Base-by-base conservation (phyloP, 345 rosid genomes). In the Litchi chinensis region DNA sequence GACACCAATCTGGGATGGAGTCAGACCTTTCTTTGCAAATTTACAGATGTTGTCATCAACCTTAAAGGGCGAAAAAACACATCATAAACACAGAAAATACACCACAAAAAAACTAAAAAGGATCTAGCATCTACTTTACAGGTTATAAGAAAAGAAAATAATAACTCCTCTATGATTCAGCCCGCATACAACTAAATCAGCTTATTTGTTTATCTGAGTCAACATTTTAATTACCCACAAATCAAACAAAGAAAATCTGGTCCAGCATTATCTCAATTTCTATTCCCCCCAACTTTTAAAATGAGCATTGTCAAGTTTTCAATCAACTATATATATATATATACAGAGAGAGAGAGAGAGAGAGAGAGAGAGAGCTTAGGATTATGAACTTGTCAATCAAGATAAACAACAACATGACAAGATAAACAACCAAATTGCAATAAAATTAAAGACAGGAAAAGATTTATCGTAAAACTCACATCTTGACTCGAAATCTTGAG, bases 1-100 rank as follows among this genome's bases (percentile, higher is more conserved):
- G 13, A 91, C 92, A 82, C 95, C 95, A 26, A 91, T 91, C 84
- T 91, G 95, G 8, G 95, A 91, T 22, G 95, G 95, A 15, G 93
- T 90, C 85, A 91, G 71, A 64, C 95, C 93, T 76, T 91, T 91
- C 86, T 91, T 91, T 0, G 95, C 95, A 81, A 91, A 86, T 84
- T 87, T 91, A 82, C 93, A 88, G 41, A 91, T 91, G 70, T 87
- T 87, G 5, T 91, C 93, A 41, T 90, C 93, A 54, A 91, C 93
- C 93, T 89, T 50, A 69, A 5, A 82, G 24, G 66, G 6, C 10
- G n/a, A 37, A 39, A 70, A 41, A 5, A 5, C n/a, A 1, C 48
- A 21, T 6, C 56, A 71, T 32, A 60, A 21, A 21, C 16, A 28
- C 16, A 54, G 6, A 68, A 76, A 1, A 39, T 15, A 67, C 75